Evolutionary conservation across 257 asterid species (phyloP).

Genomic region (Marsdenia floribunda): DNA sequence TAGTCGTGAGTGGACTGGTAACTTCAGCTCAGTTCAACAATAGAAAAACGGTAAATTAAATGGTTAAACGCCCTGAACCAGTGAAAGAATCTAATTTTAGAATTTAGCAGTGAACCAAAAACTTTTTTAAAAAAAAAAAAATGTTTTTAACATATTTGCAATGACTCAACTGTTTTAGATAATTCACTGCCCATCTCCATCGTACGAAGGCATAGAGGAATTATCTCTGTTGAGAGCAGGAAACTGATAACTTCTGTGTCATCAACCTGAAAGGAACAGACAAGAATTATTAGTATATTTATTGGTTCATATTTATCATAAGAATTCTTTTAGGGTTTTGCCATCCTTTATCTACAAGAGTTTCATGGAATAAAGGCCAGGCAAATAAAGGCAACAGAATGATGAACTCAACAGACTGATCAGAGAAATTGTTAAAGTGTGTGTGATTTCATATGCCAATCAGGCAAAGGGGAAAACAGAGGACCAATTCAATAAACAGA

Average conservation of each 20-base stretch:
- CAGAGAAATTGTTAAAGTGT: not conserved
- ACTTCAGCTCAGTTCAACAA: not conserved
- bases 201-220: conserved; percentile 89
- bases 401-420: not conserved
- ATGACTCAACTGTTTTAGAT: conserved; percentile 75
- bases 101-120: not conserved
- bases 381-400: not conserved
- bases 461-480: not conserved
- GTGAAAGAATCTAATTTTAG: not conserved
- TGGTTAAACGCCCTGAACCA: not conserved
- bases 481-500: not conserved
- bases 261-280: conserved; percentile 53
- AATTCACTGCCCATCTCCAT: conserved; percentile 98
- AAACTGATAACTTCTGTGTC: conserved; percentile 90
- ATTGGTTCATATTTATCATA: not conserved
- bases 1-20: not conserved
- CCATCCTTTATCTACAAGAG: not conserved
- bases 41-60: not conserved
- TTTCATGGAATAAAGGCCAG: not conserved
- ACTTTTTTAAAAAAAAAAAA: not conserved
- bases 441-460: not conserved
- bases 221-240: conserved; percentile 88
- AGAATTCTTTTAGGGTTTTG: not conserved
- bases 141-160: not conserved
- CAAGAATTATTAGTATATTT: not conserved